Base-by-base conservation (phyloP, 768 basidiomycete species). In the Clitopilus passeckerianus region DNA sequence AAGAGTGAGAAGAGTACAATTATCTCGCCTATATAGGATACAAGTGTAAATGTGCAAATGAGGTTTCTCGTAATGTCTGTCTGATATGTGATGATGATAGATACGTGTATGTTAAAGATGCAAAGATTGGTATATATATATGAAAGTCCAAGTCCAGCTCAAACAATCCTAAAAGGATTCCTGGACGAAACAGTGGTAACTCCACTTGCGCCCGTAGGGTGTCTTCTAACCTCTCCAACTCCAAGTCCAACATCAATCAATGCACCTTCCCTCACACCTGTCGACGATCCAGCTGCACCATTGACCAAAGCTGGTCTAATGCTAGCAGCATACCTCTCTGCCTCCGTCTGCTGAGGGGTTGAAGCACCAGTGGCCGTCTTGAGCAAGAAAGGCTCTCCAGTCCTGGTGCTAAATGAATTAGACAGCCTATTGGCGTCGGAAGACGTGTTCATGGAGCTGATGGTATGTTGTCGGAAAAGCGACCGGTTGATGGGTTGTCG, bases 401-500 rank as follows among this genome's bases (percentile, higher is more conserved):
- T 16, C 54, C 54, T 6, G 5, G 54, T n/a, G n/a, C 54, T 54
- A 30, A 27, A 33, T 27, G 54, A 15, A 23, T 22, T 34, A 14
- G 54, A 55, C 8, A 18, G 23, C 10, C 18, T 10, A 18, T 23
- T 55, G 27, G 54, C 53, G 16, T 23, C 22, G 16, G 53, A 53
- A 65, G 63, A 66, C 66, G 70, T 69, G 61, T 63, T 63, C 20
- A 74, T 76, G 35, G 76, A 79, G 43, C 74, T 73, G 54, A 72
- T 63, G 34, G 80, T 81, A 54, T 77, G 78, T 27, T 72, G 69
- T 18, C 84, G 86, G 67, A 82, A 80, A 57, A 82, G 74, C 60
- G 81, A 80, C 54, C 66, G 71, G 72, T 80, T 81, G 63, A 90
- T 77, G 18, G 90, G 88, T 70, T 86, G 82, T n/a, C 89, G 80